Base-by-base conservation (phyloP, 2,329 filamentous ascomycete genomes). In the Sporothrix luriei region DNA sequence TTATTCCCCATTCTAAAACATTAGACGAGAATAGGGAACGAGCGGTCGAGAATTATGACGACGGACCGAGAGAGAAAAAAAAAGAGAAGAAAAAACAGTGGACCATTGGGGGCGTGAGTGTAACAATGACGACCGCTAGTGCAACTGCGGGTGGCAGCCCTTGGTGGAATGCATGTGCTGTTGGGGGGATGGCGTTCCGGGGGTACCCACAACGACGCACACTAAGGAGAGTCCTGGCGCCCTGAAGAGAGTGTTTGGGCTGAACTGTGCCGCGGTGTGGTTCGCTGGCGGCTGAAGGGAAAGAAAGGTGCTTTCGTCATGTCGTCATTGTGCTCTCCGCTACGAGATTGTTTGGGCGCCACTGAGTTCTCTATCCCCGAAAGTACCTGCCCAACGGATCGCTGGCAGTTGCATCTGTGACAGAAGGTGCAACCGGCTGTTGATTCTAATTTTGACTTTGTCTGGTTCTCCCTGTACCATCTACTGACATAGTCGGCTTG, bases 11-110 rank as follows among this genome's bases (percentile, higher is more conserved):
- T 19, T 55, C 6, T 54, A 26, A 40, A 21, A 51, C 29, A 52
- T 33, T 16, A 51, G 40, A 13, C 33, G 57, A 68, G 21, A 57
- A 61, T 38, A 40, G 26, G 54, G 33, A 55, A 43, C 68, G 66
- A 48, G 67, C 62, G 64, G 69, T 68, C 66, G 71, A 70, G 46
- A 68, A 68, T 62, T 33, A 71, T 71, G 71, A 72, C 69, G 71
- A 72, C 65, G 40, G 69, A 70, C 69, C 40, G 62, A 51, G 69
- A 65, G 48, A 49, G 19, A 43, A 16, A 13, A 16, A 43, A 43
- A 11, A 43, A 3, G 43, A 48, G 61, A 40, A 59, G n/a, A 49
- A n/a, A 33, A 33, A 52, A 52, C 2, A 64, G 67, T 43, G 54
- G 70, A 10, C 13, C 55, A 24, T 19, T 16, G 29, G 66, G 65